Base-by-base conservation (phyloP, 2,329 filamentous ascomycete genomes). In the Cladosporium sp. region DNA sequence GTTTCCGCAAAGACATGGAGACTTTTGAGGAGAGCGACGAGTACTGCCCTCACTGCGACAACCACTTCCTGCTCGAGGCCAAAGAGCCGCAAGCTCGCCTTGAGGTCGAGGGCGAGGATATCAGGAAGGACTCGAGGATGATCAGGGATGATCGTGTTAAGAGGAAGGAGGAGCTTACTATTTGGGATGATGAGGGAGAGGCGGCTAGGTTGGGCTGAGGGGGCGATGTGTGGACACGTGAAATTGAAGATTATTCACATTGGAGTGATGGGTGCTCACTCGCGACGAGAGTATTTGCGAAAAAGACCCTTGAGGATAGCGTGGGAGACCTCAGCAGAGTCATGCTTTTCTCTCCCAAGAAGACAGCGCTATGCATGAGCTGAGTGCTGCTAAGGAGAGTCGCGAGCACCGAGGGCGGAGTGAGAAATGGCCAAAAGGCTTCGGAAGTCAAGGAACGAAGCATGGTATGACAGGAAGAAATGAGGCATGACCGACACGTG, bases 21-120 rank as follows among this genome's bases (percentile, higher is more conserved):
- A 90, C 96, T 73, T 97, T 96, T 69, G 94, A 99, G 67, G 94
- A 99, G 67, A 88, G 90, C 73, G 94, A 99, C 78, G 95, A 99
- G 75, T 99, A 96, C 82, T 99, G 94, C 80, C 95, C 94, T 20
- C 90, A 97, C 78, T 99, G 94, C 80, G 94, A 99, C 73, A 99
- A 99, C 78, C 95, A 99, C 76, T 99, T 92, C 72, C 89, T 99
- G 39, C 81, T 99, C 64, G 92, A 97, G 4, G 95, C 94, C 54
- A 76, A 88, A 66, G 90, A 88, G 4, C 90, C 94, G 20, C 89
- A 95, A 76, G 84, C 92, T 9, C 84, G 88, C 37, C 77, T 99
- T 54, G 85, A 92, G 65, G 84, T 99, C 54, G 94, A 99, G 78
- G 90, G 93, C 61, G 93, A 95, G 63, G 95, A 99, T 76, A 87